A percentile compares a stretch with the other conserved stretches of the same genome.
Conservation (phyloP, 352 stramenopile genomes). For the Globisporangium rhizosaccharum region DNA sequence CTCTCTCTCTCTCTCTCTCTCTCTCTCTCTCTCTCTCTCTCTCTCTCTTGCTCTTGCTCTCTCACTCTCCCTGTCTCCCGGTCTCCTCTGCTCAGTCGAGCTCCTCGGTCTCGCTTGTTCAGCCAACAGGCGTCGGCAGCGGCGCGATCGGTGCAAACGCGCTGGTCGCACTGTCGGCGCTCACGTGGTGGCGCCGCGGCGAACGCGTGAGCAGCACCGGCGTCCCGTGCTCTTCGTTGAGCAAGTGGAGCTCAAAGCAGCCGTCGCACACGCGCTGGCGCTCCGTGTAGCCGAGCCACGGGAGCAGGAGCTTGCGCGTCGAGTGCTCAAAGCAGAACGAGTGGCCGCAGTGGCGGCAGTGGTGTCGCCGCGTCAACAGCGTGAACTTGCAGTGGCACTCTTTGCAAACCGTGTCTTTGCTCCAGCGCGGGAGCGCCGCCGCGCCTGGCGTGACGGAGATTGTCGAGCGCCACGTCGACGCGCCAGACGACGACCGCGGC, state of each 20-base stretch:
- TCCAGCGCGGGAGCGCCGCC: constrained; percentile 43
- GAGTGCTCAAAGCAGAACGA: constrained; percentile 87
- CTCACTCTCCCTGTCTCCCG: neutral
- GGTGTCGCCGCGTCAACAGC: constrained; percentile 67
- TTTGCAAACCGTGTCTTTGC: constrained; percentile 55
- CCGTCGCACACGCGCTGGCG: constrained; percentile 79
- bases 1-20: neutral
- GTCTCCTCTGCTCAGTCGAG: neutral
- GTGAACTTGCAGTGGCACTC: constrained; percentile 72
- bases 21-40: constrained; percentile 2
- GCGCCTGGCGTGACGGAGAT: constrained; percentile 18
- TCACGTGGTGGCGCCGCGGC: constrained; percentile 8
- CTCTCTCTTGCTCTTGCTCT: neutral
- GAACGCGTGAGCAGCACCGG: constrained; percentile 22
- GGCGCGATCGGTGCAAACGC: constrained; percentile 12
- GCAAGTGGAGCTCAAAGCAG: constrained; percentile 66
- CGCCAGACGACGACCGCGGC: constrained; percentile 24
- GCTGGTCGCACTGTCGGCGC: constrained; percentile 6
- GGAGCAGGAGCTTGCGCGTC: constrained; percentile 58
- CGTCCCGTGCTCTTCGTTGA: constrained; percentile 16
- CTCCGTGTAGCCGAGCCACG: constrained; percentile 63
- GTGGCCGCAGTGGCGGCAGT: constrained; percentile 78
- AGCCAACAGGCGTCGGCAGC: constrained; percentile 1
- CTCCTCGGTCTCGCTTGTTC: neutral
- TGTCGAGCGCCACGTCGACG: constrained; percentile 18